Evolutionary conservation across 2,329 filamentous ascomycete species (phyloP).

Genomic region (Fusarium phyllophilum): DNA sequence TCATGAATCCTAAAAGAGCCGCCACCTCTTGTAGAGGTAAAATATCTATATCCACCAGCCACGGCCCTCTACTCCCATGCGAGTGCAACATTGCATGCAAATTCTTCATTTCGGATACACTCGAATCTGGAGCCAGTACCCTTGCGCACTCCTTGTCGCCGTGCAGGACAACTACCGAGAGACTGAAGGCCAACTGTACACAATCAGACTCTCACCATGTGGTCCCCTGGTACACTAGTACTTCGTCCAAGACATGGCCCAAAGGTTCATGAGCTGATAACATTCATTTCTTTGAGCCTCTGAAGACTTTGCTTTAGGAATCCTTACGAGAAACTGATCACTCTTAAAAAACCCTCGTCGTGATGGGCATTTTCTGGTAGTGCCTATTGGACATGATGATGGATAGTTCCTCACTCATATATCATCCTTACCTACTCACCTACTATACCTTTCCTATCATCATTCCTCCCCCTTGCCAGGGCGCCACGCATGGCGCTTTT

Average conservation of each 20-base stretch:
- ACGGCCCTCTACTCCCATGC: conserved; percentile 11
- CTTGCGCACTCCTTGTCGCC: conserved; percentile 4
- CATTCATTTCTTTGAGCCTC: conserved; percentile 3
- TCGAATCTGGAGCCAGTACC: conserved; percentile 5
- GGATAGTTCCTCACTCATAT: conserved; percentile 10
- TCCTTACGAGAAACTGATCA: background rate
- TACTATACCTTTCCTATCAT: background rate
- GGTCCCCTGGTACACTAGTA: conserved; percentile 25
- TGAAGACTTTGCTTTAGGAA: background rate
- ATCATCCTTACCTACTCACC: conserved; percentile 7
- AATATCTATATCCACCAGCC: conserved; percentile 4
- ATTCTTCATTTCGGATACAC: conserved; percentile 7
- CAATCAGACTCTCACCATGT: conserved; percentile 33
- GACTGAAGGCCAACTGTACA: conserved; percentile 6
- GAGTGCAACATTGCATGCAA: conserved; percentile 23
- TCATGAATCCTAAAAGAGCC: background rate
- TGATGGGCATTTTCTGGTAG: background rate
- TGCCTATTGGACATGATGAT: background rate
- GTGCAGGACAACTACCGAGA: conserved; percentile 26
- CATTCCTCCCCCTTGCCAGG: conserved; percentile 12
- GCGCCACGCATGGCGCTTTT: conserved; percentile 27
- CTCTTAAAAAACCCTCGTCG: background rate
- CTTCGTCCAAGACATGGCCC: conserved; percentile 35
- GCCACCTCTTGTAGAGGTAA: background rate
- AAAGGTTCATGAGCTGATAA: conserved; percentile 3